These are phyloP conservation scores for Fimicolochytrium jonesii DNA, from an alignment of 192 early-diverging fungal genomes.

Conservation along the genomic window DNA sequence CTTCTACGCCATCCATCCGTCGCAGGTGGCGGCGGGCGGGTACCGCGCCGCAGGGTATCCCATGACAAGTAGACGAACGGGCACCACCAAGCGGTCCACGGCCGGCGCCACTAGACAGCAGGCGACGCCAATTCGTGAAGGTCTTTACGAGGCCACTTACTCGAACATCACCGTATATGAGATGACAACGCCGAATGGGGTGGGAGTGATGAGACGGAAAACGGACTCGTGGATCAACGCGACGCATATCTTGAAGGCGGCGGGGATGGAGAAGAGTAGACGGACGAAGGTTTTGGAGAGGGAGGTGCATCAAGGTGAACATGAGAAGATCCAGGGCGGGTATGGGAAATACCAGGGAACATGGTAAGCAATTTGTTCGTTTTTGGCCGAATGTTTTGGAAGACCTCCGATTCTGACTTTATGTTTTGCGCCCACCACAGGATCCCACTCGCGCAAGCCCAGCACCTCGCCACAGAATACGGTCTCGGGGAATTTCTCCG, in stretches of 20 bases:
- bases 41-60: constrained; percentile 4
- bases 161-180: constrained; percentile 49
- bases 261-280: constrained; percentile 47
- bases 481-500: constrained; percentile 27
- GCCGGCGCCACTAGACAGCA: not conserved
- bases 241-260: constrained; percentile 53
- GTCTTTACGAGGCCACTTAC: constrained; percentile 43
- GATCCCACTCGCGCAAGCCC: constrained; percentile 41
- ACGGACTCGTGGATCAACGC: constrained; percentile 52
- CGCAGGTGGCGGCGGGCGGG: not conserved
- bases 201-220: constrained; percentile 41
- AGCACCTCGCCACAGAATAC: constrained; percentile 36
- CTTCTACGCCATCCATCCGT: constrained; percentile 1
- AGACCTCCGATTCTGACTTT: too few relatives aligned
- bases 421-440: constrained; percentile 5
- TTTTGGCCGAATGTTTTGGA: too few relatives aligned
- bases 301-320: constrained; percentile 30
- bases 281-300: constrained; percentile 51
- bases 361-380: constrained; percentile 34
- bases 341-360: constrained; percentile 57
- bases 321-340: constrained; percentile 54
- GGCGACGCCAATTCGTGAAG: constrained; percentile 6
- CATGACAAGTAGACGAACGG: not conserved
- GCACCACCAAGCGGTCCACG: constrained; percentile 1
- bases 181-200: constrained; percentile 20